These are phyloP conservation scores for Trichoderma hamatum DNA, from an alignment of 2,329 filamentous ascomycete species.

Conservation along the genomic window DNA sequence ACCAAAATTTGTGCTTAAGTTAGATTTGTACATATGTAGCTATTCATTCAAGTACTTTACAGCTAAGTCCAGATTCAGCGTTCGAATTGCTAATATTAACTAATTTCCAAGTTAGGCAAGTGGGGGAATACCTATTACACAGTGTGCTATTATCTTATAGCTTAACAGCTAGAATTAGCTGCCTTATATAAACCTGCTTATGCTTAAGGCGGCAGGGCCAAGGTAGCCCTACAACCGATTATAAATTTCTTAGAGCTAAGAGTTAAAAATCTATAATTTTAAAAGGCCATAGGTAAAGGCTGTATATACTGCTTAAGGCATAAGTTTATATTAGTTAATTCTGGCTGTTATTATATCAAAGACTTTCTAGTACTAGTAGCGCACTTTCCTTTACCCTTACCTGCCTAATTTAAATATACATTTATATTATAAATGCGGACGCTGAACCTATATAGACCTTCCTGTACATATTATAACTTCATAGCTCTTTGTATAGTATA, in stretches of 20 bases:
- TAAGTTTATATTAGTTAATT: not conserved
- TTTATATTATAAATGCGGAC: not conserved
- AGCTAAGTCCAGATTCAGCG: not conserved
- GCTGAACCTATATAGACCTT: not conserved
- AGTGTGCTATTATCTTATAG: not conserved
- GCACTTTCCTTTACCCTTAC: not conserved
- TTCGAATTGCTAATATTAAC: not conserved
- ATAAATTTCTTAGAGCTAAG: not conserved
- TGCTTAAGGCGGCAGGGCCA: not conserved
- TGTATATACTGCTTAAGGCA: not conserved
- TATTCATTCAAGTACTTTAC: no score
- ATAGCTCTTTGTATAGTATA: no score
- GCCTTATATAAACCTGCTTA: not conserved
- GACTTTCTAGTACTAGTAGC: not conserved
- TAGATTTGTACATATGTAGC: no score
- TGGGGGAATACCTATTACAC: not conserved
- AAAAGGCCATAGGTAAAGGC: not conserved
- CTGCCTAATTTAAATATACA: not conserved
- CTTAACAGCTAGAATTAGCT: not conserved
- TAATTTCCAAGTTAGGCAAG: not conserved
- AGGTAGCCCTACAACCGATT: not conserved
- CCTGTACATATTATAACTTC: no score
- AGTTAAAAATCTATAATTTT: not conserved
- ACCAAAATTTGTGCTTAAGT: no score
- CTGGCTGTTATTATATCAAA: not conserved